Percentiles rank a stretch among this genome's conserved stretches.
Conservation (phyloP, 139 green algal genomes). For the Axilococcus clingmanii region DNA sequence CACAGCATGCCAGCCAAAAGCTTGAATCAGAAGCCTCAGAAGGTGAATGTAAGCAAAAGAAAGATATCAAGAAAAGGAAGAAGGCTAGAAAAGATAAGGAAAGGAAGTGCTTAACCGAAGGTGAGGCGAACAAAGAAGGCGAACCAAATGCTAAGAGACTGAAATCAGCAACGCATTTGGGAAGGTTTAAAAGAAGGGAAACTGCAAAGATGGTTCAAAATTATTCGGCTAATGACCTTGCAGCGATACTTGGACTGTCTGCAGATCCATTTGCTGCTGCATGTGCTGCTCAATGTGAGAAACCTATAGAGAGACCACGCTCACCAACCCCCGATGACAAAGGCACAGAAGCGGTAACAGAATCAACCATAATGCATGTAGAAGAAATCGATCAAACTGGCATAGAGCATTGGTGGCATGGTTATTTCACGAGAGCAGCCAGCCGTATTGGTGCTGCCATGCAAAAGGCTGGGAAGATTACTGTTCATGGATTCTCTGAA, state of each 20-base stretch:
- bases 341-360: background rate
- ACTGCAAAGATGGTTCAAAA: slow-evolving; percentile 52
- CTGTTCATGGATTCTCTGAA: slow-evolving; percentile 59
- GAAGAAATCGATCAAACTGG: background rate
- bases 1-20: slow-evolving; percentile 13
- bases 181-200: slow-evolving; percentile 56
- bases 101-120: background rate
- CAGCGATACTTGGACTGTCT: slow-evolving; percentile 73
- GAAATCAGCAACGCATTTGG: slow-evolving; percentile 43
- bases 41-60: slow-evolving; percentile 1
- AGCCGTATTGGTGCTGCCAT: background rate
- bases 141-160: background rate
- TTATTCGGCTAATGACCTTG: slow-evolving; percentile 65
- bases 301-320: background rate
- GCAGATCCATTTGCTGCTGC: slow-evolving; percentile 23
- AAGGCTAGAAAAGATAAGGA: slow-evolving; percentile 7
- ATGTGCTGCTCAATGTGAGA: slow-evolving; percentile 7
- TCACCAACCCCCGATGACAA: background rate
- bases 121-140: slow-evolving; percentile 5
- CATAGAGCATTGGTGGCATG: slow-evolving; percentile 7
- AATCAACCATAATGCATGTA: background rate
- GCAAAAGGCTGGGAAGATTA: background rate
- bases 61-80: slow-evolving; percentile 1
- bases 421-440: background rate
- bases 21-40: slow-evolving; percentile 5